Percentiles rank a stretch among this genome's conserved stretches.
Conservation (phyloP, 1,284 basidiomycete species). For the Trametes pubescens region DNA sequence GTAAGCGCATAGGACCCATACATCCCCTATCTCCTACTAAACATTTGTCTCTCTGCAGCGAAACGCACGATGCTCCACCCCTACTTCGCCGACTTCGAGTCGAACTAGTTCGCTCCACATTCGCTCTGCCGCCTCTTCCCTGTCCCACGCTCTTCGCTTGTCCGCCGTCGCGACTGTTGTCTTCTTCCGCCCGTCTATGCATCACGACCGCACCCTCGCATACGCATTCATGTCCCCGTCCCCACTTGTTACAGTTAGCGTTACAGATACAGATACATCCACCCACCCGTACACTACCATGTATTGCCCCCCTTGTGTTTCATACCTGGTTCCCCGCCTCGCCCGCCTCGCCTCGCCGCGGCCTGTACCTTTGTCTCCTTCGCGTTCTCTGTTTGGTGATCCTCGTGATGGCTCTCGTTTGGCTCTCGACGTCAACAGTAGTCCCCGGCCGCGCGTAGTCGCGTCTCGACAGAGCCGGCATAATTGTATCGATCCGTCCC, state of each 20-base stretch:
- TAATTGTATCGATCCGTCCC: conserved; percentile 3
- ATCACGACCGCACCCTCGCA: conserved; percentile 19
- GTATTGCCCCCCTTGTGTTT: conserved; percentile 18
- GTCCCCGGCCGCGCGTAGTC: neutral
- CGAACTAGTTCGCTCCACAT: conserved; percentile 22
- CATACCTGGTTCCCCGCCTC: conserved; percentile 2
- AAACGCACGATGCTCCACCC: conserved; percentile 88
- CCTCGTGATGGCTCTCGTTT: neutral
- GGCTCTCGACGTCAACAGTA: conserved; percentile 1
- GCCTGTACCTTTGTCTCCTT: neutral
- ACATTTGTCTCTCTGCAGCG: conserved; percentile 51
- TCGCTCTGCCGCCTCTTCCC: conserved; percentile 15
- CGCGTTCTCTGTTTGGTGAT: conserved; percentile 5
- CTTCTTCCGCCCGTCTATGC: conserved; percentile 25
- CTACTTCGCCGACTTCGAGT: conserved; percentile 72
- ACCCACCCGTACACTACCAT: conserved; percentile 18
- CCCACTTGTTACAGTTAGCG: conserved; percentile 2
- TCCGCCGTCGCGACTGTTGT: conserved; percentile 24
- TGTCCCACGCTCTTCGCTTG: conserved; percentile 8
- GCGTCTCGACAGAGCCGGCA: neutral
- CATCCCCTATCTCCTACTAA: neutral
- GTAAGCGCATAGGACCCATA: conserved; percentile 50
- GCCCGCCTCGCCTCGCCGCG: neutral
- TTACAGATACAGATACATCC: conserved; percentile 10
- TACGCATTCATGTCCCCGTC: conserved; percentile 12